A percentile compares a stretch with the other conserved stretches of the same genome.
Conservation (phyloP, 2,329 filamentous ascomycete species). For the Ustilaginoidea virens region DNA sequence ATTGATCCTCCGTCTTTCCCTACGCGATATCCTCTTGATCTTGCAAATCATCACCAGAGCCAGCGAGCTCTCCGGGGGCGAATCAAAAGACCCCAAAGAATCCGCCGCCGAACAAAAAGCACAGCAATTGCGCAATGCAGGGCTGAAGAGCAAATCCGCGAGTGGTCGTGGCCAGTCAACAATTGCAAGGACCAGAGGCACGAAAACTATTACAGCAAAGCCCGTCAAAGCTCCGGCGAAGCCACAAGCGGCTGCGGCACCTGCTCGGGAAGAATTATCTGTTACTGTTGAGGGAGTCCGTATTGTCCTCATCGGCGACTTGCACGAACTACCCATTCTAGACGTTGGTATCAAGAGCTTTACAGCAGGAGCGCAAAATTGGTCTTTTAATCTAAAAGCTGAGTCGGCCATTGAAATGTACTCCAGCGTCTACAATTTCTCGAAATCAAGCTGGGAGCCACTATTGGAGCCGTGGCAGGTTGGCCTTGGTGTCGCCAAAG, state of each 20-base stretch:
- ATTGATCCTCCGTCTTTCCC: conserved; percentile 72
- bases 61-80: conserved; percentile 64
- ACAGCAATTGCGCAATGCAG: conserved; percentile 33
- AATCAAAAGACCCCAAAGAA: conserved; percentile 27
- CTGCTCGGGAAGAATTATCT: conserved; percentile 58
- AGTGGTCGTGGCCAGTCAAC: conserved; percentile 42
- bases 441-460: conserved; percentile 96
- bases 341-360: conserved; percentile 91
- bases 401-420: conserved; percentile 88
- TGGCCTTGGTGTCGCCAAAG: conserved; percentile 75
- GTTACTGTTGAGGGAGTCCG: conserved; percentile 77
- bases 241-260: conserved; percentile 4
- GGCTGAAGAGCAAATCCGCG: conserved; percentile 38
- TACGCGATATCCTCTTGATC: conserved; percentile 87
- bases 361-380: conserved; percentile 70
- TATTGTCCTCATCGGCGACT: conserved; percentile 84
- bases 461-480: conserved; percentile 92
- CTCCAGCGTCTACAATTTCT: conserved; percentile 96
- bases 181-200: conserved; percentile 25
- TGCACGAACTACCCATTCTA: conserved; percentile 88
- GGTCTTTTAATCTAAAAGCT: conserved; percentile 75
- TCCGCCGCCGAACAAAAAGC: conserved; percentile 36
- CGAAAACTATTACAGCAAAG: conserved; percentile 19
- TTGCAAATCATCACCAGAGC: conserved; percentile 87
- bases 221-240: conserved; percentile 10